Evolutionary conservation across 768 basidiomycete genomes (phyloP).

Genomic region (Auricularia sp.): DNA sequence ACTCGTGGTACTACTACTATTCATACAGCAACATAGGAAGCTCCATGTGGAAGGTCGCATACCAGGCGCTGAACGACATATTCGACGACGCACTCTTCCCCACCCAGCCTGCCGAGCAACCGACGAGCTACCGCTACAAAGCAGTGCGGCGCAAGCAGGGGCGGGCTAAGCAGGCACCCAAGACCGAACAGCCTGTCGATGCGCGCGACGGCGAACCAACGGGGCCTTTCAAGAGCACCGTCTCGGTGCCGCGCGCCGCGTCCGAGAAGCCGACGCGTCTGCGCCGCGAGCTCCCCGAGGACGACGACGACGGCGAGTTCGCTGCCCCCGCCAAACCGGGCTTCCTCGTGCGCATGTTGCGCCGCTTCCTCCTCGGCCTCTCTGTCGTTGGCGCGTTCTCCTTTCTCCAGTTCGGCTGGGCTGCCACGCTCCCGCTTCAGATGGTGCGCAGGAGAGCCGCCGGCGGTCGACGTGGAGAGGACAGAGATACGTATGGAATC

Average conservation of each 20-base stretch:
- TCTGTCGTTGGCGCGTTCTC: conserved; percentile 72
- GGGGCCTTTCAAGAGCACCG: background rate
- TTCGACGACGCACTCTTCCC: background rate
- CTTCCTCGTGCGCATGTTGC: conserved; percentile 45
- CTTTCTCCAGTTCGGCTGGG: conserved; percentile 56
- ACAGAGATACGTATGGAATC: conserved; percentile 52
- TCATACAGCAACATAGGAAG: conserved; percentile 49
- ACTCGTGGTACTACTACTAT: conserved; percentile 32
- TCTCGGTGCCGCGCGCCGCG: conserved; percentile 25
- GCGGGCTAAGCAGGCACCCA: background rate
- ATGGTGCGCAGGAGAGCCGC: conserved; percentile 54
- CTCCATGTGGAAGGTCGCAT: conserved; percentile 12
- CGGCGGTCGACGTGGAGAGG: conserved; percentile 37
- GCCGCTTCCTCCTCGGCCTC: conserved; percentile 66
- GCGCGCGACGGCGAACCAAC: background rate
- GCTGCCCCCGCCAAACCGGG: conserved; percentile 20
- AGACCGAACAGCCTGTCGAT: background rate
- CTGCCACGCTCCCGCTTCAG: conserved; percentile 55
- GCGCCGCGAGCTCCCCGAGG: conserved; percentile 42
- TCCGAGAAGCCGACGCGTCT: conserved; percentile 52
- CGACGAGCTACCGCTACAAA: conserved; percentile 1
- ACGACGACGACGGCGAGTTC: conserved; percentile 24
- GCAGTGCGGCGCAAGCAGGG: background rate
- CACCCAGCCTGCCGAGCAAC: too few species aligned
- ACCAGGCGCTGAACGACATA: background rate